Percentiles rank a stretch among this genome's conserved stretches.
Conservation (phyloP, 2,329 filamentous ascomycete genomes). For the Cordyceps tenuipes region DNA sequence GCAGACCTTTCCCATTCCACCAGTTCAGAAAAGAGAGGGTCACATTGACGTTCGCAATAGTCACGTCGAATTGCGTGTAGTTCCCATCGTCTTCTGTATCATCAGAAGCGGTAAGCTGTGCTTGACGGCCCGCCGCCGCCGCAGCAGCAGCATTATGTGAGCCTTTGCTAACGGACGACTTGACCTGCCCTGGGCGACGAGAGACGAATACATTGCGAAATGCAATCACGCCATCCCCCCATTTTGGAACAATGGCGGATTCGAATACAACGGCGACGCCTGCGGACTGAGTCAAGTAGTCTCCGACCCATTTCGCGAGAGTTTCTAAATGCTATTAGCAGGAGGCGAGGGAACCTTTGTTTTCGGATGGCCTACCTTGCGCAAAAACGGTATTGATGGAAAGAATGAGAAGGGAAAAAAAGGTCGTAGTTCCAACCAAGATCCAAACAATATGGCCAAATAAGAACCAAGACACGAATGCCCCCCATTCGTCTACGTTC, state of each 20-base stretch:
- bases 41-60: slow-evolving; percentile 90
- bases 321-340: slow-evolving; percentile 53
- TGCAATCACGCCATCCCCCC: slow-evolving; percentile 89
- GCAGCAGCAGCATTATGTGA: slow-evolving; percentile 81
- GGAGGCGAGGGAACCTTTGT: background rate
- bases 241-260: slow-evolving; percentile 93
- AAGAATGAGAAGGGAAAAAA: slow-evolving; percentile 85
- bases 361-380: slow-evolving; percentile 53
- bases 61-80: slow-evolving; percentile 95
- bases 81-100: slow-evolving; percentile 83
- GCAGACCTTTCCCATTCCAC: slow-evolving; percentile 91
- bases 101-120: slow-evolving; percentile 25
- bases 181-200: slow-evolving; percentile 71
- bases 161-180: slow-evolving; percentile 83
- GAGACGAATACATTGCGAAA: slow-evolving; percentile 97
- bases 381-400: slow-evolving; percentile 94
- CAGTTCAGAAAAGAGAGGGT: slow-evolving; percentile 96
- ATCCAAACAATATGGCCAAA: slow-evolving; percentile 92
- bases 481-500: slow-evolving; percentile 93
- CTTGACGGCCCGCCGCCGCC: slow-evolving; percentile 62
- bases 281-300: slow-evolving; percentile 89
- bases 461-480: slow-evolving; percentile 89
- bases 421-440: slow-evolving; percentile 92
- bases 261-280: slow-evolving; percentile 94
- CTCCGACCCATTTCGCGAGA: slow-evolving; percentile 84